Conservation (phyloP, 169 alveolate genomes). For the Perkinsus marinus region DNA sequence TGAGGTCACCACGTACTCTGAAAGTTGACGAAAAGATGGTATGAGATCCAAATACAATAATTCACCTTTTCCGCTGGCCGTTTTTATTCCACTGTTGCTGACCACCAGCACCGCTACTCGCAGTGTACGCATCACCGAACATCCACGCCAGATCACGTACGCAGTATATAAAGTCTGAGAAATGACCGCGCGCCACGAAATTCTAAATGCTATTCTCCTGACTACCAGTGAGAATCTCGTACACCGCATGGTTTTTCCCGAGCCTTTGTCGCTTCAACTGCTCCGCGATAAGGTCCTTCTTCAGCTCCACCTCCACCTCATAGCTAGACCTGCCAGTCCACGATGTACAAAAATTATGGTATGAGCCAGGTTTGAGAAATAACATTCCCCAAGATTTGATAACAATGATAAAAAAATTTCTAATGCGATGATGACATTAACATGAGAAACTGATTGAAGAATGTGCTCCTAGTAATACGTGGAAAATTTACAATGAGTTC, state of each 20-base stretch:
- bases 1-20: background rate
- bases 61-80: background rate
- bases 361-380: too few relatives aligned
- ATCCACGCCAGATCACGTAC: background rate
- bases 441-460: too few relatives aligned
- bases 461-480: too few relatives aligned
- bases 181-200: background rate
- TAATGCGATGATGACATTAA: too few relatives aligned
- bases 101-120: background rate
- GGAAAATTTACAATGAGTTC: too few relatives aligned
- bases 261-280: background rate
- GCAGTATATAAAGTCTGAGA: background rate
- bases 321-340: background rate
- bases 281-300: background rate
- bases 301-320: background rate
- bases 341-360: too few relatives aligned
- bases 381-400: too few relatives aligned
- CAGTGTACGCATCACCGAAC: background rate
- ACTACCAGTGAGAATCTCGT: background rate
- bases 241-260: background rate
- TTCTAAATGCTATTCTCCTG: background rate
- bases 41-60: background rate
- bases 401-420: too few relatives aligned
- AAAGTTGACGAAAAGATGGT: background rate
- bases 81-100: background rate